Conservation (phyloP, 2,329 filamentous ascomycete genomes). For the Aspergillus piperis region DNA sequence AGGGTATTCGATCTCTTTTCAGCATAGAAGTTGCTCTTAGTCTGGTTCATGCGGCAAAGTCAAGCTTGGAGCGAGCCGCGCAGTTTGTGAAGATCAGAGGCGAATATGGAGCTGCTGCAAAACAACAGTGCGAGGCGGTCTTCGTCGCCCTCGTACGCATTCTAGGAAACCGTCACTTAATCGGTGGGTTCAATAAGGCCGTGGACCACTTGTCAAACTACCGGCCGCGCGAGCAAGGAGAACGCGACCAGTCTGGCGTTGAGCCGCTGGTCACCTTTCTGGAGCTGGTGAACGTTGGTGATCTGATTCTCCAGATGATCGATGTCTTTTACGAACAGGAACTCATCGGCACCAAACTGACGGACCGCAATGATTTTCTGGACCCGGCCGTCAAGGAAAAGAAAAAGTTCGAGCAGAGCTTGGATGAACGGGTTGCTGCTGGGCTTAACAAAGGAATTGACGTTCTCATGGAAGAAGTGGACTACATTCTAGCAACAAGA, state of each 20-base stretch:
- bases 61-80: constrained; percentile 80
- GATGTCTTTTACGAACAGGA: constrained; percentile 99
- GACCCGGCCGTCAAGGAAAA: constrained; percentile 90
- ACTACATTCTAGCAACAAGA: constrained; percentile 87
- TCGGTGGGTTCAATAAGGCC: constrained; percentile 89
- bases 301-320: constrained; percentile 97
- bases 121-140: constrained; percentile 84
- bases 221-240: constrained; percentile 73
- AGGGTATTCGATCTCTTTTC: constrained; percentile 92
- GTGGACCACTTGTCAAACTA: constrained; percentile 89
- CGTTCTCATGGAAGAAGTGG: constrained; percentile 96
- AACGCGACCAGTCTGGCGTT: constrained; percentile 70
- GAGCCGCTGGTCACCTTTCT: constrained; percentile 93
- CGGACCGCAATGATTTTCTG: constrained; percentile 91
- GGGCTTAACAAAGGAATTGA: constrained; percentile 97
- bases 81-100: constrained; percentile 80
- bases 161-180: constrained; percentile 82
- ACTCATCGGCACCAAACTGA: constrained; percentile 76
- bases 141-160: constrained; percentile 84
- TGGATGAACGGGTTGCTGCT: constrained; percentile 93
- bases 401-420: constrained; percentile 98
- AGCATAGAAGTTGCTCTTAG: constrained; percentile 93
- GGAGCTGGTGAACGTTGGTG: constrained; percentile 95
- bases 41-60: constrained; percentile 84
- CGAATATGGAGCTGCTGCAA: constrained; percentile 77